Percentiles rank a stretch among this genome's conserved stretches.
Evolutionary conservation across 495 filamentous ascomycete species (phyloP).

Genomic region (Corynascus novoguineensis): DNA sequence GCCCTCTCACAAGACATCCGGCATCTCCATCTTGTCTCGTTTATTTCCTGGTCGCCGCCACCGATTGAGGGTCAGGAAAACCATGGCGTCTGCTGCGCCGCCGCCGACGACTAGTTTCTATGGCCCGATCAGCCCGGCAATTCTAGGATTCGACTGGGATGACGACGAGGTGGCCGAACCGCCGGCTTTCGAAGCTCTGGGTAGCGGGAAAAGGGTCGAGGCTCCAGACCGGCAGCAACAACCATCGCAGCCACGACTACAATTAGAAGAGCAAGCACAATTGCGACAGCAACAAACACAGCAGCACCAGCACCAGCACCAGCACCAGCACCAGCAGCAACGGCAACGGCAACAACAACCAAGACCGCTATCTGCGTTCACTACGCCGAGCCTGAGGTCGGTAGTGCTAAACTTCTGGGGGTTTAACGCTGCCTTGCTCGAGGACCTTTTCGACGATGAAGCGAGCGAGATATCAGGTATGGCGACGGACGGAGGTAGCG

Average conservation of each 20-base stretch:
- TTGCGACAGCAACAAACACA: background rate
- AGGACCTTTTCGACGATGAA: background rate
- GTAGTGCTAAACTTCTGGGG: background rate
- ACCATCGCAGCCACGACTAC: background rate
- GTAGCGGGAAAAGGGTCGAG: background rate
- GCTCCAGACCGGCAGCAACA: background rate
- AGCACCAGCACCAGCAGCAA: background rate
- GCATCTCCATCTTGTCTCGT: background rate
- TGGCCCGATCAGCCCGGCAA: conserved; percentile 9
- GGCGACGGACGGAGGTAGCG: background rate
- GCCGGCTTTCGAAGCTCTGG: background rate
- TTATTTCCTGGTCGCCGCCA: background rate
- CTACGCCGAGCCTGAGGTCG: background rate
- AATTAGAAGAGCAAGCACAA: background rate
- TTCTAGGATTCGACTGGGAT: conserved; percentile 13
- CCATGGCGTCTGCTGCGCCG: conserved; percentile 3
- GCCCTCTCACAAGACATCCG: background rate
- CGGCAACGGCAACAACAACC: background rate
- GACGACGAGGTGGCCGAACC: background rate
- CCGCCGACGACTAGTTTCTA: conserved; percentile 6
- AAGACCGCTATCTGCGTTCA: background rate
- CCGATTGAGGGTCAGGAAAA: background rate
- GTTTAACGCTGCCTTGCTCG: background rate
- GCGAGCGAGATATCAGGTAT: background rate
- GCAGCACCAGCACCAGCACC: background rate